These are phyloP conservation scores for Radiomyces spectabilis DNA, from an alignment of 192 early-diverging fungal species.

Conservation along the genomic window DNA sequence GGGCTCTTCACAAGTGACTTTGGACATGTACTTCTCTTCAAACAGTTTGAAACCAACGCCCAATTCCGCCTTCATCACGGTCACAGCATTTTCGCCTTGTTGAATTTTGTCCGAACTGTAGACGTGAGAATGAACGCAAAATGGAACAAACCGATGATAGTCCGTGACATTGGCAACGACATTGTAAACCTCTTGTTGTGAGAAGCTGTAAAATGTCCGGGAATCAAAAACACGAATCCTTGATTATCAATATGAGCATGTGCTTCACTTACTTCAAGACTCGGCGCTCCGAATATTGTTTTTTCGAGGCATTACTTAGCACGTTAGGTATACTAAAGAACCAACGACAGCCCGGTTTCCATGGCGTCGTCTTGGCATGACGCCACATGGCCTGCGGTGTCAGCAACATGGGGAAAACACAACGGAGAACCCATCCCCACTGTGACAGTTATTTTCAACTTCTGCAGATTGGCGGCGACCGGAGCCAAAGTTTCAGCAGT, in stretches of 20 bases:
- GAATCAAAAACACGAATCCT: background rate
- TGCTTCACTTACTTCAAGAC: constrained; percentile 4
- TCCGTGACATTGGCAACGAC: constrained; percentile 76
- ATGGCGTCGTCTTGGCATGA: no score
- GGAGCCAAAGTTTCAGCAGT: no score
- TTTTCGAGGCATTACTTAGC: constrained; percentile 2
- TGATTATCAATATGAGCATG: background rate
- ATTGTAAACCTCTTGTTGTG: constrained; percentile 70
- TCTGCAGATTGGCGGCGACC: no score
- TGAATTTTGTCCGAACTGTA: constrained; percentile 28
- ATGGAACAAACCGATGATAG: constrained; percentile 79
- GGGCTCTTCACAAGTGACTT: constrained; percentile 59
- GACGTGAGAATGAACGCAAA: constrained; percentile 63
- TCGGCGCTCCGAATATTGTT: constrained; percentile 4
- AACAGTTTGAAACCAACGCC: constrained; percentile 74
- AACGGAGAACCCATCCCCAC: no score
- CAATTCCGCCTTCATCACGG: constrained; percentile 60
- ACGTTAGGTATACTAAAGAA: constrained; percentile 7
- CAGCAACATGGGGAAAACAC: no score
- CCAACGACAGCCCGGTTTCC: no score
- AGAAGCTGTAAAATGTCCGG: constrained; percentile 45
- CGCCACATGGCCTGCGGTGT: no score
- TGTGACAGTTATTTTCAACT: no score
- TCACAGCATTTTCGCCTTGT: constrained; percentile 1
- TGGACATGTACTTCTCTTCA: constrained; percentile 71